Percentiles rank a stretch among this genome's conserved stretches.
phyloP scores from a whole-genome alignment of 2,329 filamentous ascomycete species.

The Cryphonectria parasitica region DNA sequence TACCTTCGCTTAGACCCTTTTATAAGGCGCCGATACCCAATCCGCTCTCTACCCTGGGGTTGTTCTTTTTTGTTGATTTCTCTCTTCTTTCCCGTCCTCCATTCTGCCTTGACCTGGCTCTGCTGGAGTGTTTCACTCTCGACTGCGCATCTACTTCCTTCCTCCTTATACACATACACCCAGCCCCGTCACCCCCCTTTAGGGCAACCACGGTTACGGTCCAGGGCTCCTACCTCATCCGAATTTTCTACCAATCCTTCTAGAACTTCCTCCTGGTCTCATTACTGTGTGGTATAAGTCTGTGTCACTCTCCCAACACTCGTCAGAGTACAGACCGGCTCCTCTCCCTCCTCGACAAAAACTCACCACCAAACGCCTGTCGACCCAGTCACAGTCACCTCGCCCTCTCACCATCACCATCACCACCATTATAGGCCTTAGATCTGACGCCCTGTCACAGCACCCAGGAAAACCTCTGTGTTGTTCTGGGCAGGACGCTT shows the following conservation, averaged over 20 bases:
- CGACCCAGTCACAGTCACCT: constrained; percentile 13
- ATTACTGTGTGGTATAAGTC: constrained; percentile 21
- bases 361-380: neutral
- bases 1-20: constrained; percentile 21
- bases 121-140: constrained; percentile 21
- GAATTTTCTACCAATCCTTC: constrained; percentile 1
- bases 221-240: constrained; percentile 8
- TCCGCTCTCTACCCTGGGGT: constrained; percentile 26
- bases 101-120: constrained; percentile 18
- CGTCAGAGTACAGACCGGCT: constrained; percentile 16
- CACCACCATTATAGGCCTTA: constrained; percentile 6
- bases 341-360: constrained; percentile 15
- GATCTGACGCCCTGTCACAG: constrained; percentile 18
- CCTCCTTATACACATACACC: neutral
- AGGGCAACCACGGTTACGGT: neutral
- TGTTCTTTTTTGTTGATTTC: constrained; percentile 27
- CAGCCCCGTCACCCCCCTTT: constrained; percentile 5
- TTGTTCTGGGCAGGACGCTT: neutral
- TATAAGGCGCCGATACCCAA: constrained; percentile 27
- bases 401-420: neutral
- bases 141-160: constrained; percentile 11
- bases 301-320: constrained; percentile 18
- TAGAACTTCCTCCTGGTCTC: constrained; percentile 16
- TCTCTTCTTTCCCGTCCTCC: constrained; percentile 22
- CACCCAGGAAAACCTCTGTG: neutral